Evolutionary conservation across 441 rosid species (phyloP).

Genomic region (Populus hybrid): DNA sequence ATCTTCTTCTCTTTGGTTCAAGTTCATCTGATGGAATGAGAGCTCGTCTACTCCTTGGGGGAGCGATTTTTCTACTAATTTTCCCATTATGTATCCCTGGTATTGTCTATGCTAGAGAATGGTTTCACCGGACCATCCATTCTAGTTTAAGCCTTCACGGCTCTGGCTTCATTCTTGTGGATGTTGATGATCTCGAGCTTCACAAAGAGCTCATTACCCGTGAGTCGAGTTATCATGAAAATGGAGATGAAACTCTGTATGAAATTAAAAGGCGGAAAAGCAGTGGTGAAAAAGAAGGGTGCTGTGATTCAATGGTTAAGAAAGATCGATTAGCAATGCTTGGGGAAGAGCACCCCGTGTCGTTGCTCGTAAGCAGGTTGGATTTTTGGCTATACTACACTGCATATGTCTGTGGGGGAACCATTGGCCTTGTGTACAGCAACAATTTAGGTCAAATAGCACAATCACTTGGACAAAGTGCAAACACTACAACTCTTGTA

Average conservation of each 20-base stretch:
- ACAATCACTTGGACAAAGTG: slow-evolving; percentile 64
- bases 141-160: slow-evolving; percentile 58
- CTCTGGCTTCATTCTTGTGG: slow-evolving; percentile 71
- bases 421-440: slow-evolving; percentile 94
- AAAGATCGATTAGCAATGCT: slow-evolving; percentile 59
- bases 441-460: slow-evolving; percentile 95
- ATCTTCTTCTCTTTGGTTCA: slow-evolving; percentile 65
- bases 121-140: slow-evolving; percentile 63
- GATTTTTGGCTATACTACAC: slow-evolving; percentile 89
- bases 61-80: slow-evolving; percentile 70
- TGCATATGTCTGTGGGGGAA: slow-evolving; percentile 89
- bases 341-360: slow-evolving; percentile 69
- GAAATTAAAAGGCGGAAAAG: slow-evolving; percentile 29
- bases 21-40: slow-evolving; percentile 21
- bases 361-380: slow-evolving; percentile 54
- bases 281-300: slow-evolving; percentile 30
- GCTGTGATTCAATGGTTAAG: slow-evolving; percentile 47
- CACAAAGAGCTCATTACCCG: slow-evolving; percentile 59
- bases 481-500: slow-evolving; percentile 56
- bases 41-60: slow-evolving; percentile 55
- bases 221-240: slow-evolving; percentile 38
- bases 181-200: slow-evolving; percentile 78
- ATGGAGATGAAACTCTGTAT: slow-evolving; percentile 26
- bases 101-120: slow-evolving; percentile 61
- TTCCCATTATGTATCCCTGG: slow-evolving; percentile 82